Evolutionary conservation across 257 asterid genomes (phyloP).

Genomic region (Mitragyna speciosa): DNA sequence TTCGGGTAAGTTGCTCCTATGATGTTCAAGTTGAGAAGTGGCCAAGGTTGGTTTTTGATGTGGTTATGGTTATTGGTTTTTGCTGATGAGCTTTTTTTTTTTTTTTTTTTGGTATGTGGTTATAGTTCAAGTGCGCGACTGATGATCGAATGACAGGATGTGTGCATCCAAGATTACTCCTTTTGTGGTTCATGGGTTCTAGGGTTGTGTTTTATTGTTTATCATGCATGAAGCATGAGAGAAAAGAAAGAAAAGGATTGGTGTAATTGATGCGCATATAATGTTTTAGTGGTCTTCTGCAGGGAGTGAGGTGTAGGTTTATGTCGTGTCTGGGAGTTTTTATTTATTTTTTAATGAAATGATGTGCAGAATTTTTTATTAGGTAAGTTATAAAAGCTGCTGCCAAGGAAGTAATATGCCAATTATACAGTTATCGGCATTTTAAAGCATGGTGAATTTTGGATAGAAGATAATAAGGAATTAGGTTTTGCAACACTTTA

Average conservation of each 20-base stretch:
- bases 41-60: neutral
- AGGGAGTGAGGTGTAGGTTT: neutral
- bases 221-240: neutral
- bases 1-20: neutral
- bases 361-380: too few relatives aligned
- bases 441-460: neutral
- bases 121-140: neutral
- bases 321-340: neutral
- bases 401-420: neutral
- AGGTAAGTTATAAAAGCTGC: neutral
- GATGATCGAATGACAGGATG: neutral
- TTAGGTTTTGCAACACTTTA: neutral
- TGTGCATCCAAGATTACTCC: neutral
- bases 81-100: neutral
- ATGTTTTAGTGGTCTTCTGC: neutral
- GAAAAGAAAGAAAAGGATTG: neutral
- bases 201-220: neutral
- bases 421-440: too few relatives aligned
- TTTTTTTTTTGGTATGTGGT: too few relatives aligned
- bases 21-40: neutral
- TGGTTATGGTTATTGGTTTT: neutral
- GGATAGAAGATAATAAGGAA: neutral
- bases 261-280: neutral
- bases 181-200: neutral
- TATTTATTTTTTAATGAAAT: neutral